A percentile compares a stretch with the other conserved stretches of the same genome.
phyloP scores from a whole-genome alignment of 163 green algal species.

The Chlamydomonas reinhardtii region DNA sequence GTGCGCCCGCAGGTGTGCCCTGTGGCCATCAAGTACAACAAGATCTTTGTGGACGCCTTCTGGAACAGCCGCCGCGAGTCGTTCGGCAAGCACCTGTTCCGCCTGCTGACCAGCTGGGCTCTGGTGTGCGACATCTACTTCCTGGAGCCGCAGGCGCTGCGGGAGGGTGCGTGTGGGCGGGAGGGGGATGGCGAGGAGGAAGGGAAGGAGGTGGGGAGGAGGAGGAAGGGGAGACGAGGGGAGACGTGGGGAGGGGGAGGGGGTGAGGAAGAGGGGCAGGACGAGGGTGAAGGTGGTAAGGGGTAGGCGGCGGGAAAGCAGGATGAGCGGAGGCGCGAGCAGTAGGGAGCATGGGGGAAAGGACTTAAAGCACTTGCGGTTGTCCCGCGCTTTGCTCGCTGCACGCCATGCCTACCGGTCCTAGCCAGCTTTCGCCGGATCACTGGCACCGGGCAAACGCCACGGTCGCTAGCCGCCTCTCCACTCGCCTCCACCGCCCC shows the following conservation, averaged over 20 bases:
- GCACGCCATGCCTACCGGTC: too few species aligned
- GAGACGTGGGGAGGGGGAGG: background rate
- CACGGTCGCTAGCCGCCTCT: too few species aligned
- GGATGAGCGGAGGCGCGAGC: too few species aligned
- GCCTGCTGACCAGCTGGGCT: slow-evolving; percentile 95
- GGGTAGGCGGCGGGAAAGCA: too few species aligned
- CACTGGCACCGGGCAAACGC: too few species aligned
- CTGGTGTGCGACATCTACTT: slow-evolving; percentile 97
- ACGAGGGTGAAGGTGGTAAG: background rate
- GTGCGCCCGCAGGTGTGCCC: slow-evolving; percentile 87
- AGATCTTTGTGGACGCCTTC: slow-evolving; percentile 99
- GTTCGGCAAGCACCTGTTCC: slow-evolving; percentile 92
- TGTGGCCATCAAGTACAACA: slow-evolving; percentile 99
- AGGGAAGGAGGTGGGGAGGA: background rate
- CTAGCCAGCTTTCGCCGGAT: too few species aligned
- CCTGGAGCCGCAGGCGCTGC: slow-evolving; percentile 90
- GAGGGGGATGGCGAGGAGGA: too few species aligned
- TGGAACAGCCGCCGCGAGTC: slow-evolving; percentile 94
- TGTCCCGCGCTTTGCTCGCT: too few species aligned
- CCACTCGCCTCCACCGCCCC: too few species aligned
- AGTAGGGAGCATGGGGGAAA: too few species aligned
- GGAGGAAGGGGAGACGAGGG: background rate
- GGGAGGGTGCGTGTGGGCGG: slow-evolving; percentile 2
- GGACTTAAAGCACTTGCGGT: too few species aligned
- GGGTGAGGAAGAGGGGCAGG: too few species aligned